A percentile compares a stretch with the other conserved stretches of the same genome.
Conservation (phyloP, 352 stramenopile genomes). For the Phytophthora foliorum region DNA sequence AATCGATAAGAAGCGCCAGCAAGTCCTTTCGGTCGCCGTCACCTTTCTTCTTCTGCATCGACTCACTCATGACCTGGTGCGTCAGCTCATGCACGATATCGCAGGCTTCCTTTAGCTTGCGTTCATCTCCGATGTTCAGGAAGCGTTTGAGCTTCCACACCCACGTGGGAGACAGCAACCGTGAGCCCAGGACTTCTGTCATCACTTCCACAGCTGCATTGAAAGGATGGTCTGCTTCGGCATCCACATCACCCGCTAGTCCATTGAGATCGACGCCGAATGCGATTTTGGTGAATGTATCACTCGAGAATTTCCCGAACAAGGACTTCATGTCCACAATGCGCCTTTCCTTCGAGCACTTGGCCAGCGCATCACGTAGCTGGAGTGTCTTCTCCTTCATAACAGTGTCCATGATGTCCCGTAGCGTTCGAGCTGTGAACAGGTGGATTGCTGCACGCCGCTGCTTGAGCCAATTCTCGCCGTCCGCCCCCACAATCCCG, state of each 20-base stretch:
- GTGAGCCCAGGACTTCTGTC: constrained; percentile 23
- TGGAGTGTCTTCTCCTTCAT: constrained; percentile 10
- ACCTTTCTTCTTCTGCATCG: constrained; percentile 21
- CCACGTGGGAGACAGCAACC: constrained; percentile 35
- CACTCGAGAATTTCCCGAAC: constrained; percentile 56
- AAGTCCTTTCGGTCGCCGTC: constrained; percentile 1
- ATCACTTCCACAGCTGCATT: constrained; percentile 24
- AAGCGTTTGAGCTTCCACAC: constrained; percentile 40
- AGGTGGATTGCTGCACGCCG: constrained; percentile 76
- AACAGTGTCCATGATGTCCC: constrained; percentile 20
- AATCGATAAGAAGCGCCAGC: constrained; percentile 15
- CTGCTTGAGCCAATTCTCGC: constrained; percentile 49
- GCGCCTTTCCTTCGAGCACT: background rate
- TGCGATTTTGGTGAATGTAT: constrained; percentile 71
- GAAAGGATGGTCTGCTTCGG: constrained; percentile 24
- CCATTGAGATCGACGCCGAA: constrained; percentile 59
- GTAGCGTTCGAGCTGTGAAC: constrained; percentile 50
- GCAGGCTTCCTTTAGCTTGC: constrained; percentile 22
- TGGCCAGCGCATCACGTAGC: constrained; percentile 3
- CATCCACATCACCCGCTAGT: constrained; percentile 19
- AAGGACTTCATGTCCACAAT: constrained; percentile 39
- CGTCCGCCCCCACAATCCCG: constrained; percentile 60
- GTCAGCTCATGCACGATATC: constrained; percentile 34
- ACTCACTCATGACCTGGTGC: constrained; percentile 38
- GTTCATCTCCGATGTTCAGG: constrained; percentile 38